Evolutionary conservation across 1,284 basidiomycete species (phyloP), one percentile per base, ranked within the genome.

Genomic region (Cryptococcus hybrid): DNA sequence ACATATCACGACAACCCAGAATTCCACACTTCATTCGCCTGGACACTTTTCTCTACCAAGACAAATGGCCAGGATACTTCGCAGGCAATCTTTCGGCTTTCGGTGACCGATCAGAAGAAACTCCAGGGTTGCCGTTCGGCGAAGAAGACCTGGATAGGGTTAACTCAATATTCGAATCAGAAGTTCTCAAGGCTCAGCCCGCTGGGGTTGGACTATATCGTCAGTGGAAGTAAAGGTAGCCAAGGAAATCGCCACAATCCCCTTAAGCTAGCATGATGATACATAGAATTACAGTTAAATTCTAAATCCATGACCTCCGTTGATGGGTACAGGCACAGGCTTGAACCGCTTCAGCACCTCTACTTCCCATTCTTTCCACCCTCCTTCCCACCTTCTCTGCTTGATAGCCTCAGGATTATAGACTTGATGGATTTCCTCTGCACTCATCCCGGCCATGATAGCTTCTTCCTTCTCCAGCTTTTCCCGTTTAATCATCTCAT

Each of bases 391-490:
- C 30, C 64, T 57, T 56, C 80, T 82, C 54, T 83, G 80, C 53
- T 88, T 78, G 24, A 91, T 82, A 63, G 85, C 85, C 57, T 58
- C 58, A n/a, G 47, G 49, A 15, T 63, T 59, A 38, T 58, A 72
- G 34, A 56, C 51, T 37, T 51, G 50, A n/a, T 60, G 38, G 5
- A 67, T 54, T 61, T 74, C 71, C 40, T 69, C 69, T 3, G 67
- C 63, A 7, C 63, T 59, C 15, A 60, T 54, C 59, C 82, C 84
- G 61, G 84, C 84, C 46, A 55, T 62, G 3, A 59, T 55, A 5
- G 58, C 59, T 58, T 70, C 69, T 48, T 76, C 77, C 37, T 68
- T 61, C 7, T 71, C 68, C 56, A 82, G 81, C 8, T 83, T 83
- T 52, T 81, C 79, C 56, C 82, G 80, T 52, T 60, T 56, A 3